Conservation (phyloP, 2,329 filamentous ascomycete species). For the Dactylonectria estremocensis region DNA sequence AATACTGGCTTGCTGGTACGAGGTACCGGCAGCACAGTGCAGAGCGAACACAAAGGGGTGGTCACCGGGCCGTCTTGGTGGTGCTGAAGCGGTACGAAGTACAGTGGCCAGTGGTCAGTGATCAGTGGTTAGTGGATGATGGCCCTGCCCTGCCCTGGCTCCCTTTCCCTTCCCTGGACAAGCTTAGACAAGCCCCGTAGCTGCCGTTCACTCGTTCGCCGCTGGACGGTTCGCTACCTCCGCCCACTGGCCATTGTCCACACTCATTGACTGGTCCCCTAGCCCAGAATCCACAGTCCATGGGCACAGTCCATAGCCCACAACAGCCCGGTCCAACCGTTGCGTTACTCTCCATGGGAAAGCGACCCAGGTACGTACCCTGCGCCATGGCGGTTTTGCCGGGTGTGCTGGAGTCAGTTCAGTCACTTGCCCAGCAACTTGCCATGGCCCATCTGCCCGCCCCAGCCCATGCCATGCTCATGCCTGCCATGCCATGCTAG, state of each 20-base stretch:
- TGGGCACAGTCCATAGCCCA: slow-evolving; percentile 5
- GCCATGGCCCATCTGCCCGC: slow-evolving; percentile 1
- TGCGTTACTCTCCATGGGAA: no score
- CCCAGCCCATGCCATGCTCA: slow-evolving; percentile 12
- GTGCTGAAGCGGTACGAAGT: background rate
- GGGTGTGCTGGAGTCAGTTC: background rate
- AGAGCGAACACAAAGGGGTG: background rate
- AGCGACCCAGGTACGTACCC: slow-evolving; percentile 8
- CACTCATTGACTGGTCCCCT: background rate
- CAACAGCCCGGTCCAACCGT: slow-evolving; percentile 6
- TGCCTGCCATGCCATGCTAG: slow-evolving; percentile 6
- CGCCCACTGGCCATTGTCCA: slow-evolving; percentile 2
- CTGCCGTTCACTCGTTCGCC: slow-evolving; percentile 19
- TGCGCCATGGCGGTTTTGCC: background rate
- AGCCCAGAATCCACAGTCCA: background rate
- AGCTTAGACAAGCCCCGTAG: slow-evolving; percentile 12
- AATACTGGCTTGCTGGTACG: background rate
- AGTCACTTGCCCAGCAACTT: background rate
- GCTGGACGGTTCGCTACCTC: slow-evolving; percentile 20
- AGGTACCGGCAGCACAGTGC: background rate
- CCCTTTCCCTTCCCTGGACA: slow-evolving; percentile 8
- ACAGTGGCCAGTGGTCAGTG: background rate
- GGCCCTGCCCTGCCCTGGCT: slow-evolving; percentile 7
- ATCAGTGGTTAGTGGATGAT: no score
- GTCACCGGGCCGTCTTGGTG: background rate